phyloP scores from a whole-genome alignment of 1,284 basidiomycete species.

The Neolentinus lepideus region DNA sequence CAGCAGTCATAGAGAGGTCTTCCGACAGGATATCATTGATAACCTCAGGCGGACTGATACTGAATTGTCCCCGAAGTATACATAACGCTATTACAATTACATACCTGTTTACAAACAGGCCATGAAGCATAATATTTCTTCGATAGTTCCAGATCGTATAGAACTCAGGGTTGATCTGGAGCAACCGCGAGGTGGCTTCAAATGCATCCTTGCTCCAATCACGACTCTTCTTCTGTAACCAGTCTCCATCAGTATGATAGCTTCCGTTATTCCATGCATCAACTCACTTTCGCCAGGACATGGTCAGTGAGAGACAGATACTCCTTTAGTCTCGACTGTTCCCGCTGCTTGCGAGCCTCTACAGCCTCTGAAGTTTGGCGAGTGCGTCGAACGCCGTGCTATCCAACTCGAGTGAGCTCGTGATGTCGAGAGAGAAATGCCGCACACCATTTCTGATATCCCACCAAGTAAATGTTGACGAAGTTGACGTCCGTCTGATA shows the following conservation, averaged over 20 bases:
- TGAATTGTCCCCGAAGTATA: neutral
- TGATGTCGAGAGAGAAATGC: neutral
- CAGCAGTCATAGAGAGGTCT: slow-evolving; percentile 79
- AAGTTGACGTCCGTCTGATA: too few relatives aligned
- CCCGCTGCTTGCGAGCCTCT: slow-evolving; percentile 60
- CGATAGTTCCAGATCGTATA: slow-evolving; percentile 94
- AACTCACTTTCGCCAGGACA: slow-evolving; percentile 58
- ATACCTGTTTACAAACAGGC: slow-evolving; percentile 65
- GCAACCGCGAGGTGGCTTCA: slow-evolving; percentile 65
- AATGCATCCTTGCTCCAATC: slow-evolving; percentile 70
- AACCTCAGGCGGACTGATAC: slow-evolving; percentile 51
- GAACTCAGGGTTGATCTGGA: slow-evolving; percentile 83
- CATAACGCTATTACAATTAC: neutral
- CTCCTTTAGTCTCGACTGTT: slow-evolving; percentile 67
- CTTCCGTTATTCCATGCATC: neutral
- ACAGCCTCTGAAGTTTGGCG: slow-evolving; percentile 55
- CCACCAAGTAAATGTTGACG: too few relatives aligned
- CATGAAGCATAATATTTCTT: slow-evolving; percentile 67
- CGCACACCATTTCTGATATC: neutral
- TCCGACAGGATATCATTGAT: slow-evolving; percentile 58
- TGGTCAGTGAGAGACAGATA: slow-evolving; percentile 65
- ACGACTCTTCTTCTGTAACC: slow-evolving; percentile 51
- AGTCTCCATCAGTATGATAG: slow-evolving; percentile 7
- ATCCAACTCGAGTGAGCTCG: neutral
- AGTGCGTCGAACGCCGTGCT: slow-evolving; percentile 79